These are phyloP conservation scores for Gossypium bickii DNA, from an alignment of 345 rosid species.

Conservation along the genomic window DNA sequence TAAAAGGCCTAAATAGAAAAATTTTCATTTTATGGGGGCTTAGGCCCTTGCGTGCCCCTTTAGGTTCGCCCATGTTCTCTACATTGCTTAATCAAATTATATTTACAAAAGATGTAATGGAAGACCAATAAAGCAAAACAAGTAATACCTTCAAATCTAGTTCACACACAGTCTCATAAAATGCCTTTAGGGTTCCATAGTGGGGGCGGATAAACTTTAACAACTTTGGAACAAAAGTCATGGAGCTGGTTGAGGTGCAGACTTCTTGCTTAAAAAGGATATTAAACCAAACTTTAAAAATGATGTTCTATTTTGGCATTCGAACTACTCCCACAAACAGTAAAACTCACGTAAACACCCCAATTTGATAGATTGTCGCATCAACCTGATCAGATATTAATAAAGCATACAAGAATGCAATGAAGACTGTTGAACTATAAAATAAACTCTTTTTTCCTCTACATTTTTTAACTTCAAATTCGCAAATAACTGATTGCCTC, in stretches of 20 bases:
- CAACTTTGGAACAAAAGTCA: conserved; percentile 98
- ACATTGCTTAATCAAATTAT: neutral
- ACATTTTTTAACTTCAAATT: neutral
- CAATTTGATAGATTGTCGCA: too few relatives aligned
- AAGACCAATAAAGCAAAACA: neutral
- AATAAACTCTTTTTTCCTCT: neutral
- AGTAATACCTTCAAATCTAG: conserved; percentile 61
- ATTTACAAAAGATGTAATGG: neutral
- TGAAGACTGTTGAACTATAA: neutral
- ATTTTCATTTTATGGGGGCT: too few relatives aligned
- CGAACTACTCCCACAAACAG: neutral
- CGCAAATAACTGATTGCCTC: conserved; percentile 43
- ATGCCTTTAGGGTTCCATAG: conserved; percentile 76
- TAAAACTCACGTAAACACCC: neutral
- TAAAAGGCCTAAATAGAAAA: too few relatives aligned
- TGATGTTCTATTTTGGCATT: neutral
- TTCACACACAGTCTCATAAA: conserved; percentile 56
- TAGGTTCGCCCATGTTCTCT: too few relatives aligned
- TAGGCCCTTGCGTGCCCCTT: too few relatives aligned
- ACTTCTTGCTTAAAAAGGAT: conserved; percentile 68
- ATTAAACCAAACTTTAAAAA: neutral
- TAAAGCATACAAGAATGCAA: neutral
- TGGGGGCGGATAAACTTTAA: conserved; percentile 96
- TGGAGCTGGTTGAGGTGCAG: conserved; percentile 85
- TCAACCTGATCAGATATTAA: neutral